phyloP scores from a whole-genome alignment of 169 alveolate species.

The Plasmodium berghei region DNA sequence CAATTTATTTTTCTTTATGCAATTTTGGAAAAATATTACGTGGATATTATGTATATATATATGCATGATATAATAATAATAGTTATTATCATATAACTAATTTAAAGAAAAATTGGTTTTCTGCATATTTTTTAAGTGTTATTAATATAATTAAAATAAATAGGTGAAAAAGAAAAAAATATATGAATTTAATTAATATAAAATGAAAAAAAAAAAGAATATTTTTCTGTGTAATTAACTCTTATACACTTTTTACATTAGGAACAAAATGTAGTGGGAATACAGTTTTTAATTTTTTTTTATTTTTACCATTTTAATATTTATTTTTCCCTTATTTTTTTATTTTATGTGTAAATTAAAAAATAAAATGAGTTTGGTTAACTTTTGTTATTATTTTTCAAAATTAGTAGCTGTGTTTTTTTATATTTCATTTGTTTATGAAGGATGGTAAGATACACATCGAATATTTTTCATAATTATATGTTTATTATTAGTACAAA shows the following conservation, averaged over 20 bases:
- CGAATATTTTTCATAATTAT: no score
- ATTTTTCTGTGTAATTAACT: constrained; percentile 1
- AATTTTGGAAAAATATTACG: no score
- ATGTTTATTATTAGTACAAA: no score
- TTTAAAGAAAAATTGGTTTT: neutral
- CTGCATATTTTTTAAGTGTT: neutral
- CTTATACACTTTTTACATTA: neutral
- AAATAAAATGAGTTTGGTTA: no score
- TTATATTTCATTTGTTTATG: no score
- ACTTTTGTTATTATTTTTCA: no score
- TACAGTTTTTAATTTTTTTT: neutral
- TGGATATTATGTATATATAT: no score
- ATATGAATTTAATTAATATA: neutral
- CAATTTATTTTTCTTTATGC: no score
- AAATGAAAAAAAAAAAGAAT: neutral
- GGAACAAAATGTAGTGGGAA: neutral
- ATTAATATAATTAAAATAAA: no score
- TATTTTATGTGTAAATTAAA: neutral
- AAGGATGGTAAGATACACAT: no score
- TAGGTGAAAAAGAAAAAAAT: neutral
- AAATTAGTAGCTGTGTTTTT: no score
- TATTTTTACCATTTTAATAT: neutral
- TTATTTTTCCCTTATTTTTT: neutral
- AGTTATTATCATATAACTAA: neutral
- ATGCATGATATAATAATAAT: neutral